Percentiles rank a stretch among this genome's conserved stretches.
These are phyloP conservation scores for Amphirosellinia nigrospora DNA, from an alignment of 495 filamentous ascomycete genomes.

Conservation along the genomic window DNA sequence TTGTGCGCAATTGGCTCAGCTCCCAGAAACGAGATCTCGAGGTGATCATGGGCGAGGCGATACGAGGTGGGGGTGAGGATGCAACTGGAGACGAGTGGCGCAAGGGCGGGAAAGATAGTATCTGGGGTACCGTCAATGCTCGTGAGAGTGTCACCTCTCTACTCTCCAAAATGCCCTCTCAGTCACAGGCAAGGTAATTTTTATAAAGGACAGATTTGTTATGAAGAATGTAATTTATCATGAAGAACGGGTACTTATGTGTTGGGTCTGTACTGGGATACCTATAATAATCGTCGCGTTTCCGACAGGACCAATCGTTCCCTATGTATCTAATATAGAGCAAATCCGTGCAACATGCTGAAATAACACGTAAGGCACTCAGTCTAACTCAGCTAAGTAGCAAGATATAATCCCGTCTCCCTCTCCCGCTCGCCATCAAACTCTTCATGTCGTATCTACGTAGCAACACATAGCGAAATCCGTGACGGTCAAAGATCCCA, in stretches of 20 bases:
- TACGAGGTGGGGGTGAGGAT: conserved; percentile 68
- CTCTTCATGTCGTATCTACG: not conserved
- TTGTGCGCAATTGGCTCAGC: conserved; percentile 82
- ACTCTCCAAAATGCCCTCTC: conserved; percentile 47
- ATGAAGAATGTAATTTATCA: too few species aligned
- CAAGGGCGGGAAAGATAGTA: conserved; percentile 54
- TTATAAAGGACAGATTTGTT: too few species aligned
- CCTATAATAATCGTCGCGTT: not conserved
- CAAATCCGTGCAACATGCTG: not conserved
- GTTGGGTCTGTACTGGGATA: not conserved
- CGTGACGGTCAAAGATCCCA: not conserved
- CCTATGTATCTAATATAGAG: not conserved
- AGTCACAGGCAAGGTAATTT: conserved; percentile 29
- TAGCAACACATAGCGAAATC: not conserved
- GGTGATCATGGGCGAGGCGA: conserved; percentile 82
- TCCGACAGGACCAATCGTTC: not conserved
- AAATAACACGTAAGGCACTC: not conserved
- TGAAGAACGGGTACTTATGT: not conserved
- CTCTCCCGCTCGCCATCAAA: not conserved
- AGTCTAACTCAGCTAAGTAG: not conserved
- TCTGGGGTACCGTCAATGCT: conserved; percentile 61
- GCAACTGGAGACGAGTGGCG: conserved; percentile 62
- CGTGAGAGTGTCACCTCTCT: conserved; percentile 62
- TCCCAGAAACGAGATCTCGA: conserved; percentile 91
- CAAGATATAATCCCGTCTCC: not conserved